Evolutionary conservation across 1,284 basidiomycete species (phyloP).

Genomic region (Melanopsichium pennsylvanicum): DNA sequence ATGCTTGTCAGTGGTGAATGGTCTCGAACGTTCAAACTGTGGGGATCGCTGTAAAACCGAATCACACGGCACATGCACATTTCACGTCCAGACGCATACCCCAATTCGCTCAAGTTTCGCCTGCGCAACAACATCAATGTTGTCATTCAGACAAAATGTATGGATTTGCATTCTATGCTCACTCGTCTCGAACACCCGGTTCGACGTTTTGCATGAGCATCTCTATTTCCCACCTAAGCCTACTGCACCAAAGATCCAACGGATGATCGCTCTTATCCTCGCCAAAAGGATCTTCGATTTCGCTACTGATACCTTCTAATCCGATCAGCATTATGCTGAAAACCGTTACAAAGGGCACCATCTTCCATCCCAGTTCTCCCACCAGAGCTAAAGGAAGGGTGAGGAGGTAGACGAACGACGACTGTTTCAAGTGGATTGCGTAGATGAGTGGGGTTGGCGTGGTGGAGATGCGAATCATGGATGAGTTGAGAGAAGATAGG

Average conservation of each 20-base stretch:
- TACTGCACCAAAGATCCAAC: constrained; percentile 29
- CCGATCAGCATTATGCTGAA: constrained; percentile 90
- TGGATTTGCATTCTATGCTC: background rate
- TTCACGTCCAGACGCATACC: no score
- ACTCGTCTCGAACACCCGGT: constrained; percentile 12
- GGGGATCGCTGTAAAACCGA: constrained; percentile 34
- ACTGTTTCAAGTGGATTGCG: constrained; percentile 87
- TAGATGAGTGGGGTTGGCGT: constrained; percentile 67
- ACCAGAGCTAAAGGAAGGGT: constrained; percentile 29
- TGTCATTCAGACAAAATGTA: background rate
- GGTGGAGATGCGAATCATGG: constrained; percentile 75
- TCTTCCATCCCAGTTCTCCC: constrained; percentile 68
- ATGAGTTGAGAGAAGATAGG: constrained; percentile 82
- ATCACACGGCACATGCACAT: no score
- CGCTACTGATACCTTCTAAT: constrained; percentile 88
- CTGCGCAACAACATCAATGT: no score
- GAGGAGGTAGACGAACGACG: constrained; percentile 69
- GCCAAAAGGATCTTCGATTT: constrained; percentile 82
- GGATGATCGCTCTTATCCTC: constrained; percentile 51
- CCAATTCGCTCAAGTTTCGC: no score
- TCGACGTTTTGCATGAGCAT: constrained; percentile 13
- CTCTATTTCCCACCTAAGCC: constrained; percentile 18
- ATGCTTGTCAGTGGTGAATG: constrained; percentile 55
- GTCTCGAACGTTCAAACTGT: constrained; percentile 56
- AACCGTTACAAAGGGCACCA: constrained; percentile 75